Evolutionary conservation across 805 yeast species (phyloP).

Genomic region (Cyberlindnera suaveolens): DNA sequence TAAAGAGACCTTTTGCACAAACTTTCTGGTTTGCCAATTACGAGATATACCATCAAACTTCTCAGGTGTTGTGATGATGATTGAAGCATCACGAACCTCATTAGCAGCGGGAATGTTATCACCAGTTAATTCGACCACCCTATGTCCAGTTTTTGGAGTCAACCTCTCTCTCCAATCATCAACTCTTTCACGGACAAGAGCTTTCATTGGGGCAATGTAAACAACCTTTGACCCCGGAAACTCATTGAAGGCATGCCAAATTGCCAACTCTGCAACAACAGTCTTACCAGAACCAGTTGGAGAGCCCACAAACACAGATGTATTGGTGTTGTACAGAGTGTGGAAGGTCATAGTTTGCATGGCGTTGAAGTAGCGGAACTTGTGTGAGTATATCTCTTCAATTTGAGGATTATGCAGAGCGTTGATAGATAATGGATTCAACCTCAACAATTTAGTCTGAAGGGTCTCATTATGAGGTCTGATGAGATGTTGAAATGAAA

Average conservation of each 20-base stretch:
- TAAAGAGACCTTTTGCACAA: conserved; percentile 77
- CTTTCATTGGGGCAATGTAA: conserved; percentile 90
- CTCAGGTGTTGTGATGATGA: conserved; percentile 91
- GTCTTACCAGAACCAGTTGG: conserved; percentile 99
- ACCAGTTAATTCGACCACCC: conserved; percentile 86
- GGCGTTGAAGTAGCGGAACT: conserved; percentile 88
- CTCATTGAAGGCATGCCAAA: conserved; percentile 90
- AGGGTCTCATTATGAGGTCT: conserved; percentile 84
- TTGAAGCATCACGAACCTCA: conserved; percentile 76
- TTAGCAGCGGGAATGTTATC: conserved; percentile 85
- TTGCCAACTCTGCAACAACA: conserved; percentile 92
- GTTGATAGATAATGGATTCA: conserved; percentile 80
- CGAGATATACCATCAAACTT: conserved; percentile 98
- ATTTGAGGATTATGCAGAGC: conserved; percentile 67
- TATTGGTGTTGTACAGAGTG: conserved; percentile 70
- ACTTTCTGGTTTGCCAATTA: conserved; percentile 81
- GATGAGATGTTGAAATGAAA: conserved; percentile 86
- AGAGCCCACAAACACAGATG: conserved; percentile 87
- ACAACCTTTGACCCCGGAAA: conserved; percentile 86
- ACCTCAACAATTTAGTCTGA: conserved; percentile 68
- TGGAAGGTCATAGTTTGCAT: conserved; percentile 98
- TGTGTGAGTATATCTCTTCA: conserved; percentile 59
- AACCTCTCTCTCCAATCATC: conserved; percentile 78
- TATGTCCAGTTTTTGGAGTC: conserved; percentile 78
- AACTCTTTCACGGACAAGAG: conserved; percentile 94